Evolutionary conservation across 2,329 filamentous ascomycete species (phyloP), one percentile per base, ranked within the genome.

Genomic region (Diaporthe helianthi): DNA sequence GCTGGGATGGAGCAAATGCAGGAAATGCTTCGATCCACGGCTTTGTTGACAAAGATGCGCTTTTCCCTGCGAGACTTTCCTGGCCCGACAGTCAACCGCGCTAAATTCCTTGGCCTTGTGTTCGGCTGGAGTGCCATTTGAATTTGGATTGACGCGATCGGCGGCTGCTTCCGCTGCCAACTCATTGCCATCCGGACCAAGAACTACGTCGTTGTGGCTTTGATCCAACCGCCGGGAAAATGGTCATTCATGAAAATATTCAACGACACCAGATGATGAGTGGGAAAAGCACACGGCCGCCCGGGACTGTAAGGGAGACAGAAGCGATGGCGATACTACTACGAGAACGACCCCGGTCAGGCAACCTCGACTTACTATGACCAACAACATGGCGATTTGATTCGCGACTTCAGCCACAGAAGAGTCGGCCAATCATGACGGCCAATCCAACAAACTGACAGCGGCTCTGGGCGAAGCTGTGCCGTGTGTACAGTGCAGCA

Each of bases 111-210:
- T 63, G 41, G 58, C n/a, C 58, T 12, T 49, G 17, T 36, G 26
- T 33, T 17, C 26, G 55, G 41, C 44, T 63, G 44, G 44, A 49
- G 58, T 49, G 58, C 22, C 44, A 63, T 49, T 63, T 63, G 58
- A 26, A 61, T 47, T 61, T 61, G 58, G 41, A 63, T 49, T 63
- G 44, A 49, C 58, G 29, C 58, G 58, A 63, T 63, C 58, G 58
- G 36, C 58, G 58, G 58, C 58, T 49, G 44, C 58, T 63, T 49
- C 44, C 58, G 58, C 58, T 63, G 58, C 58, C 58, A 63, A 63
- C 58, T 12, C 44, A 49, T 46, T 63, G 58, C 58, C 44, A 19
- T 63, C 44, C 19, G 58, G 41, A 26, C 44, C n/a, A 63, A 44
- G 58, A 49, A 49, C 44, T 24, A 26, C 58, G 44, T 24, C 58